Evolutionary conservation across 257 asterid genomes (phyloP), one percentile per base, ranked within the genome.

Genomic region (Paraleonurus japonicus): DNA sequence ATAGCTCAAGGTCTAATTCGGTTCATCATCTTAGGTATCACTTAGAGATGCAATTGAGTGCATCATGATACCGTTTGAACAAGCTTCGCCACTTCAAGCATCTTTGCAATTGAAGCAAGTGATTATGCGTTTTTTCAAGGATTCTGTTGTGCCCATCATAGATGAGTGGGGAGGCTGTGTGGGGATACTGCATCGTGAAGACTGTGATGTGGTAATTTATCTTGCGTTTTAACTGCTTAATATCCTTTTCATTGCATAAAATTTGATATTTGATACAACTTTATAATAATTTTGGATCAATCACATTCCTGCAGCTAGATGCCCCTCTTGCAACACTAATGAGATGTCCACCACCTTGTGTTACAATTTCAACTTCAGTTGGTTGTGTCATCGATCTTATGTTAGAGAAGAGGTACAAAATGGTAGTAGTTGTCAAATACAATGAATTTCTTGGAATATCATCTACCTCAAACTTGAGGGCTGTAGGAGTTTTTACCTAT

Each of bases 101-200:
- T 78, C 79, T 35, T 37, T 76, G 83, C 77, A 45, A 24, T 65
- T 85, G 79, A 77, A 84, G 80, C 84, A 88, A 84, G 91, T 85
- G 55, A 76, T 71, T 61, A 82, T 84, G 91, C 88, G 86, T 28
- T 80, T 88, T 63, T 82, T 72, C 65, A 83, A 76, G 65, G 85
- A 83, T 77, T 74, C 86, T 22, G 81, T 53, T 51, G 89, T 85
- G 67, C 95, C 91, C 45, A 70, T 88, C 67, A 62, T 81, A 78
- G 95, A 88, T 75, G 87, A 85, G 63, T 80, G 87, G 89, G 94
- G 94, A 76, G 83, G 86, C 75, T 87, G 94, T 76, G 84, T 88
- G 63, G 95, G 95, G n/a, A 70, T 85, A 78, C 77, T 88, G 62
- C 88, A 88, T 63, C 87, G 89, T 41, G 89, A 85, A 71, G 95